Evolutionary conservation across 2,329 filamentous ascomycete genomes (phyloP).

Genomic region (Venturia effusa): DNA sequence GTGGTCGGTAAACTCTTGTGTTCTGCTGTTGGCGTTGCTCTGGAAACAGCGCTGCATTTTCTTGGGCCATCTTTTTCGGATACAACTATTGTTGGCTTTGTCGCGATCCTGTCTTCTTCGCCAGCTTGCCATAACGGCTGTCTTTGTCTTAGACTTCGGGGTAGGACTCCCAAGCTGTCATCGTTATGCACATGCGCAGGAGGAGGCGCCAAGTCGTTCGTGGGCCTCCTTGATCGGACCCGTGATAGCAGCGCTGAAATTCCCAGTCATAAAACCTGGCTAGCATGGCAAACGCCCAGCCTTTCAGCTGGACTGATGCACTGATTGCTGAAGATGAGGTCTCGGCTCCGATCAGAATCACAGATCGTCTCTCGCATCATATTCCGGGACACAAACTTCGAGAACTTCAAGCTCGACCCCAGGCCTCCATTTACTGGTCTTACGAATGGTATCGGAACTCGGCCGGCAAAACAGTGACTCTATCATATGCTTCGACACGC

Average conservation of each 20-base stretch:
- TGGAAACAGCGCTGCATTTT: no score
- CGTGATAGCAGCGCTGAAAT: background rate
- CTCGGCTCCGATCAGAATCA: background rate
- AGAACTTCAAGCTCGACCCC: background rate
- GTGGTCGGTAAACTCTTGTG: no score
- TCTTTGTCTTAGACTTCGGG: no score
- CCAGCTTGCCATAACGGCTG: no score
- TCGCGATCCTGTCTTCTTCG: no score
- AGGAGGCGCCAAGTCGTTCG: background rate
- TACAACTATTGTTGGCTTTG: no score
- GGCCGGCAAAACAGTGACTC: constrained; percentile 44
- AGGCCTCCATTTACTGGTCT: constrained; percentile 45
- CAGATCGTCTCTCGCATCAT: background rate
- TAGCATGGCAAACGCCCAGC: background rate
- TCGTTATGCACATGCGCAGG: background rate
- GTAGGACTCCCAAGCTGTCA: background rate
- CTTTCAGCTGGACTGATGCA: background rate
- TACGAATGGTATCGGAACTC: constrained; percentile 54
- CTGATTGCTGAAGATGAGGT: background rate
- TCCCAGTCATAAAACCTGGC: background rate
- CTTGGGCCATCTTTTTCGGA: no score
- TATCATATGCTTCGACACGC: constrained; percentile 67
- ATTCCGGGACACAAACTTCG: background rate
- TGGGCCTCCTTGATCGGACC: background rate
- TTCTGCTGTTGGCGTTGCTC: no score